These are phyloP conservation scores for Malassezia psittaci DNA, from an alignment of 1,284 basidiomycete species.

Conservation along the genomic window DNA sequence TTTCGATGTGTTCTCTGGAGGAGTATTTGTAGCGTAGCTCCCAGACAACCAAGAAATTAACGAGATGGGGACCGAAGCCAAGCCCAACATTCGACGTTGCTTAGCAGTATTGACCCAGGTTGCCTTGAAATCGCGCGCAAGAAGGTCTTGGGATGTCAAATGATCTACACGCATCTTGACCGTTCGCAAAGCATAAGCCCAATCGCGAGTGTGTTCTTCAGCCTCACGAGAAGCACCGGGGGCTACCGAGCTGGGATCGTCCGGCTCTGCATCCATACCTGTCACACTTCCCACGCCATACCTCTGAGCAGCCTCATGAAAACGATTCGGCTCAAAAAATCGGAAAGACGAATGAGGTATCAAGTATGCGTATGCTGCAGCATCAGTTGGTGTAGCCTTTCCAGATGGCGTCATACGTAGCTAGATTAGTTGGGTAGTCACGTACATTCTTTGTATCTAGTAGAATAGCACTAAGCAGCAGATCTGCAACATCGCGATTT, in stretches of 20 bases:
- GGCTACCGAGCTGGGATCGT: not conserved
- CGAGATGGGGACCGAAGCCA: slow-evolving; percentile 31
- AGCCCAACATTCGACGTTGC: slow-evolving; percentile 12
- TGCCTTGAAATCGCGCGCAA: slow-evolving; percentile 13
- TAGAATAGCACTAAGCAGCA: slow-evolving; percentile 49
- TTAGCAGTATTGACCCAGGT: not conserved
- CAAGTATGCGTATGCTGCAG: slow-evolving; percentile 24
- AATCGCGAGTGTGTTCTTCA: slow-evolving; percentile 8
- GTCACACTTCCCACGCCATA: not conserved
- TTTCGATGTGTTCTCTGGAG: slow-evolving; percentile 10
- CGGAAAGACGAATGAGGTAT: slow-evolving; percentile 26
- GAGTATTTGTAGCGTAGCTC: slow-evolving; percentile 16
- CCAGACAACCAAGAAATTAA: slow-evolving; percentile 27
- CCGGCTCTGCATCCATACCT: not conserved
- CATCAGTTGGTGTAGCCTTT: slow-evolving; percentile 19
- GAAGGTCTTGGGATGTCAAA: slow-evolving; percentile 9
- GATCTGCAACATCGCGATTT: slow-evolving; percentile 23
- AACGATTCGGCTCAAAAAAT: not conserved
- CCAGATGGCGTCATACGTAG: not conserved
- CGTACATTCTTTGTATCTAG: slow-evolving; percentile 40
- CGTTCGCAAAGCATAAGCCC: slow-evolving; percentile 60
- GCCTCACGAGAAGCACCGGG: slow-evolving; percentile 2
- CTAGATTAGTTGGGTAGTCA: slow-evolving; percentile 23
- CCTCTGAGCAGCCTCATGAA: not conserved
- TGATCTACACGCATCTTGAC: slow-evolving; percentile 65